Evolutionary conservation across 1,284 basidiomycete genomes (phyloP), one percentile per base, ranked within the genome.

Genomic region (Ceratobasidium sp.): DNA sequence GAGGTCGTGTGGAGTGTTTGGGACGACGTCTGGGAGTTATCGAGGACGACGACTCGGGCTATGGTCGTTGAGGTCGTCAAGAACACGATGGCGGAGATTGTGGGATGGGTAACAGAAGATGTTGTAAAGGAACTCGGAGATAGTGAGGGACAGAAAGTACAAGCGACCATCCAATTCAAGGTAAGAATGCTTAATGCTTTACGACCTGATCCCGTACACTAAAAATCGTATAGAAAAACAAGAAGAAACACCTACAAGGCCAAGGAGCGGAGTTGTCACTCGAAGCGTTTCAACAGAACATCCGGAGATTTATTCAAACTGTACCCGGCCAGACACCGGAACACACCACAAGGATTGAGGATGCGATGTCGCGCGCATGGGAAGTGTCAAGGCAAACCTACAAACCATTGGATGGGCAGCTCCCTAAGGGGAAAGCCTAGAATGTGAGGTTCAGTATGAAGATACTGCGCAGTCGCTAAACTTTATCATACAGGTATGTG

Each of bases 121-220:
- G 60, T 63, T 15, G 60, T 63, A 7, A 63, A 63, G 36, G 60
- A 63, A 41, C 60, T 63, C 15, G 60, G 60, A n/a, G 60, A 63
- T 24, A 63, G 36, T 22, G 9, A 45, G 9, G 36, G n/a, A 17
- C 60, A 63, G 36, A 63, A 63, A n/a, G 5, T 63, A 19, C 60
- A 63, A 48, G 60, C 41, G 17, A 65, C 63, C 8, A 65, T 65
- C 27, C 44, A 29, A 22, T 51, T 65, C 63, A 65, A 65, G 47
- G 63, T 65, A n/a, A 65, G 63, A 3, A 31, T 29, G 8, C 29
- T 15, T 29, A 22, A 19, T 36, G 11, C 33, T 31, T 17, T 17
- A 31, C 29, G 8, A 27, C 47, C 9, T 31, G 29, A n/a, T 4
- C n/a, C n/a, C n/a, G 50, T 2, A 41, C 33, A 36, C 24, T 31